Percentiles rank a stretch among this genome's conserved stretches.
phyloP scores from a whole-genome alignment of 306 rosid species.

The Acacia confusa region DNA sequence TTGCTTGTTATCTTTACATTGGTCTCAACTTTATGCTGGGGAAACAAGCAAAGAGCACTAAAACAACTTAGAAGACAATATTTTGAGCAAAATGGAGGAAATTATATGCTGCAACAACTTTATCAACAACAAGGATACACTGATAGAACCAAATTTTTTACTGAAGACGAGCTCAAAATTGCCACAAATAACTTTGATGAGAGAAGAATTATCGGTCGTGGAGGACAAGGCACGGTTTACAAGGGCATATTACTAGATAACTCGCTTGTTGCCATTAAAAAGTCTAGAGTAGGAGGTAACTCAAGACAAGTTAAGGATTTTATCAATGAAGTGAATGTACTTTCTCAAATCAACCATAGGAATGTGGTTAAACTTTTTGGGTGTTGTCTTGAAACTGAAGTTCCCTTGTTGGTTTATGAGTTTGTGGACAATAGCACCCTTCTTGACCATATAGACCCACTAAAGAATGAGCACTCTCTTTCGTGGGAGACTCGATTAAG shows the following conservation, averaged over 20 bases:
- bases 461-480: not conserved
- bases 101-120: not conserved
- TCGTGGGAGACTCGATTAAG: slow-evolving; percentile 26
- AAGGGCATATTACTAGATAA: not conserved
- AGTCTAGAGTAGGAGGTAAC: not conserved
- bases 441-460: slow-evolving; percentile 14
- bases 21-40: not conserved
- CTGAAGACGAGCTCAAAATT: not conserved
- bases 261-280: not conserved
- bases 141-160: not conserved
- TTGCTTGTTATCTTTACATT: not conserved
- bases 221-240: slow-evolving; percentile 17
- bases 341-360: slow-evolving; percentile 17
- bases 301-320: not conserved
- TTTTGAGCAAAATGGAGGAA: slow-evolving; percentile 17
- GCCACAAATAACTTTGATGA: slow-evolving; percentile 24
- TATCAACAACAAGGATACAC: not conserved
- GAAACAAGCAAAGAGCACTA: not conserved
- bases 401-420: slow-evolving; percentile 38
- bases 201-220: slow-evolving; percentile 3
- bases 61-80: not conserved
- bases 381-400: slow-evolving; percentile 23
- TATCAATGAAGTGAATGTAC: slow-evolving; percentile 2
- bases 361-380: slow-evolving; percentile 3
- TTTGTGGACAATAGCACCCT: slow-evolving; percentile 28